These are phyloP conservation scores for Rhazya stricta DNA, from an alignment of 257 asterid species.

Conservation along the genomic window DNA sequence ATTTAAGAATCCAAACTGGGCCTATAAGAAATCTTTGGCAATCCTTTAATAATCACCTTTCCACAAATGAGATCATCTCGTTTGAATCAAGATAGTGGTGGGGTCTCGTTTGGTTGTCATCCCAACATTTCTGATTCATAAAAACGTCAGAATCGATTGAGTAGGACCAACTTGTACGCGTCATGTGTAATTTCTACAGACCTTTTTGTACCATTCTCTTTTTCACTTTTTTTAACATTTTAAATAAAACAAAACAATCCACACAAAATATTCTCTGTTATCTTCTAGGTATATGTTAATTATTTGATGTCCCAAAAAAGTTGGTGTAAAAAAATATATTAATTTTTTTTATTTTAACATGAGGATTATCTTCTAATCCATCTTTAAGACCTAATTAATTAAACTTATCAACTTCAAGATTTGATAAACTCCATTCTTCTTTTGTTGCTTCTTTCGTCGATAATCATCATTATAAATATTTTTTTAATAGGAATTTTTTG, in stretches of 20 bases:
- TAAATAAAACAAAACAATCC: slow-evolving; percentile 2
- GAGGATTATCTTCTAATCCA: slow-evolving; percentile 18
- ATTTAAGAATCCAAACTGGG: slow-evolving; percentile 6
- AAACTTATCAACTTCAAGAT: neutral
- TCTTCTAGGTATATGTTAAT: slow-evolving; percentile 30
- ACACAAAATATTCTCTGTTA: slow-evolving; percentile 32
- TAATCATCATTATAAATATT: slow-evolving; percentile 2
- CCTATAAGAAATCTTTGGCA: slow-evolving; percentile 16
- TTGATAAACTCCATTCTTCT: neutral
- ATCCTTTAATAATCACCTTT: slow-evolving; percentile 25
- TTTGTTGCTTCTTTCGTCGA: neutral
- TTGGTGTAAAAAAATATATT: neutral
- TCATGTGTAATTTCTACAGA: slow-evolving; percentile 7
- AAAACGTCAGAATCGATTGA: slow-evolving; percentile 20
- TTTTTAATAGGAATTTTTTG: slow-evolving; percentile 10
- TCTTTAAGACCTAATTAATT: neutral
- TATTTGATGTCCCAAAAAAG: slow-evolving; percentile 5
- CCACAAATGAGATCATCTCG: slow-evolving; percentile 23
- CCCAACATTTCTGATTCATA: slow-evolving; percentile 9
- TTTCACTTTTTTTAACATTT: neutral
- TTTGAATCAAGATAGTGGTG: slow-evolving; percentile 23
- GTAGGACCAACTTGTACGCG: slow-evolving; percentile 25
- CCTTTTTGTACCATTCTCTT: slow-evolving; percentile 9
- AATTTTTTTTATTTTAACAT: slow-evolving; percentile 19
- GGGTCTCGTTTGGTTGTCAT: slow-evolving; percentile 21